Evolutionary conservation across 78 protist species (phyloP).

Genomic region (Kipferlia bialata): DNA sequence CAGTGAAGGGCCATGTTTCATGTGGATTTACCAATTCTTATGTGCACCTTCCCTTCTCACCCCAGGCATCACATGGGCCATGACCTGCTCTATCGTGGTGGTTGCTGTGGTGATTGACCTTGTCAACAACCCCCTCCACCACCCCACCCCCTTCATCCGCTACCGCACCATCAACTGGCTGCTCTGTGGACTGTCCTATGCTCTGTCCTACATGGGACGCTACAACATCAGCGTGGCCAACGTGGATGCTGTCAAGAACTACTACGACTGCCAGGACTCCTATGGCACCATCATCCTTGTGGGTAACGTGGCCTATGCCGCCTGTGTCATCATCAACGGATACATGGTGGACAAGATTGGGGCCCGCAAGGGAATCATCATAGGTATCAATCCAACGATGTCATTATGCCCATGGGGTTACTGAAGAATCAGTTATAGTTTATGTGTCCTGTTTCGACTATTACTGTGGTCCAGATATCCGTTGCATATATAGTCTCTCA

Average conservation of each 20-base stretch:
- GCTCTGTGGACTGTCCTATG: constrained; percentile 21
- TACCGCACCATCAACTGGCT: constrained; percentile 16
- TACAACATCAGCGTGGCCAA: constrained; percentile 2
- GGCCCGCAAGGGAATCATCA: neutral
- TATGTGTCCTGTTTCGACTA: neutral
- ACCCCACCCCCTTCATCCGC: constrained; percentile 4
- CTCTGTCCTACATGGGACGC: constrained; percentile 9
- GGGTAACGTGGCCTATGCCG: constrained; percentile 12
- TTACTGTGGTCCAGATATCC: neutral
- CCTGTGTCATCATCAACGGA: constrained; percentile 24
- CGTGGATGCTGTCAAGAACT: neutral
- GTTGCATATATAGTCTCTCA: too few relatives aligned
- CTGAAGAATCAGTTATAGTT: too few relatives aligned
- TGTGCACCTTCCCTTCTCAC: too few relatives aligned
- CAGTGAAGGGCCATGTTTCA: too few relatives aligned
- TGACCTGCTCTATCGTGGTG: constrained; percentile 13
- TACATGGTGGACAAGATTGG: constrained; percentile 9
- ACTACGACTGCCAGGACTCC: neutral
- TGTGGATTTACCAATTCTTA: too few relatives aligned
- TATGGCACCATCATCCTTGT: constrained; percentile 14
- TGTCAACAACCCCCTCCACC: neutral
- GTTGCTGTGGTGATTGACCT: constrained; percentile 14
- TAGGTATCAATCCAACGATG: too few relatives aligned
- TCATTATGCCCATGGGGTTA: too few relatives aligned
- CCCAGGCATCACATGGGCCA: too few relatives aligned